Percentiles rank a stretch among this genome's conserved stretches.
phyloP scores from a whole-genome alignment of 108 stramenopile genomes.

The Discostella stelligeroides region DNA sequence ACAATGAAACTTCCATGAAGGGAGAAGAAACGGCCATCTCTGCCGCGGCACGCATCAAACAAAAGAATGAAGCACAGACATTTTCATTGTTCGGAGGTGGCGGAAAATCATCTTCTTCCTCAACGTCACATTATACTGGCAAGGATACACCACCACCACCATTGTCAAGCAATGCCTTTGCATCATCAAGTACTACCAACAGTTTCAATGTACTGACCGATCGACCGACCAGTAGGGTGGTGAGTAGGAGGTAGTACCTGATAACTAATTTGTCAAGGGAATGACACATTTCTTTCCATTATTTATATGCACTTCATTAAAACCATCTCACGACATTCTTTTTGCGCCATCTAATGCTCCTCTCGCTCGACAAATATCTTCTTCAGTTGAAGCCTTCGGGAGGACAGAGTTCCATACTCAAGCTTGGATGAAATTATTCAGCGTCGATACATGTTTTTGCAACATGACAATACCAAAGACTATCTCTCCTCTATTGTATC shows the following conservation, averaged over 20 bases:
- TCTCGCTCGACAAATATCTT: not conserved
- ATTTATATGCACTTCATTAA: no score
- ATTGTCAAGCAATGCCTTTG: conserved; percentile 65
- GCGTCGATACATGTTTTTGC: no score
- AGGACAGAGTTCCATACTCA: conserved; percentile 50
- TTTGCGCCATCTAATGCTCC: no score
- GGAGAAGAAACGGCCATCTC: conserved; percentile 5
- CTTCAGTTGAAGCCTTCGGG: conserved; percentile 55
- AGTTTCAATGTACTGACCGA: conserved; percentile 75
- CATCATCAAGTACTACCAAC: conserved; percentile 61
- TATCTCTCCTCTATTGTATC: no score
- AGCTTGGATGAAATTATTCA: conserved; percentile 21
- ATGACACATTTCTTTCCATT: no score
- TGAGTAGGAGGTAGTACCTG: no score
- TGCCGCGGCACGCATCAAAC: conserved; percentile 27
- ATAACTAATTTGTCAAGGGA: no score
- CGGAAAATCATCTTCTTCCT: not conserved
- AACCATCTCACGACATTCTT: not conserved
- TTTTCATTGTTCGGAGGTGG: conserved; percentile 10
- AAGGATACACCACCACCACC: not conserved
- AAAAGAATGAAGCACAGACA: conserved; percentile 15
- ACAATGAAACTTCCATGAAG: no score
- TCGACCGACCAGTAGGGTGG: conserved; percentile 68
- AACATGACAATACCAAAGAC: no score
- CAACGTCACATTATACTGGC: not conserved